These are phyloP conservation scores for Mortierella polycephala DNA, from an alignment of 371 early-diverging fungal species.

Conservation along the genomic window DNA sequence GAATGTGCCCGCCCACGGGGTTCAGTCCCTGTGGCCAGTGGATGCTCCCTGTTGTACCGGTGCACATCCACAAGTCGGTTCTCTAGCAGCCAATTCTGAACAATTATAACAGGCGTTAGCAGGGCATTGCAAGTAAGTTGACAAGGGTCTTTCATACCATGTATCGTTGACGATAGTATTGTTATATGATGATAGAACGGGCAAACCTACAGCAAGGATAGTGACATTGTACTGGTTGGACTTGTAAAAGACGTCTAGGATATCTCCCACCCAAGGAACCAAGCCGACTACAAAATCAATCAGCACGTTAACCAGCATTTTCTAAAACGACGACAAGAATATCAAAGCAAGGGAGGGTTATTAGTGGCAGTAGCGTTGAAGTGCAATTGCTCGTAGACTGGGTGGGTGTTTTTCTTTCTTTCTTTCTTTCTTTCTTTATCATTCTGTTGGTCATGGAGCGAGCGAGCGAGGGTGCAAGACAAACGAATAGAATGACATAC, in stretches of 20 bases:
- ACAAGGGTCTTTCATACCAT: not conserved
- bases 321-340: constrained; percentile 8
- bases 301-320: constrained; percentile 36
- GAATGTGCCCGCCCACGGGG: constrained; percentile 19
- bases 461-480: not conserved
- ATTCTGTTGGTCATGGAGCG: not conserved
- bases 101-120: not conserved
- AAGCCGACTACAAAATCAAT: constrained; percentile 41
- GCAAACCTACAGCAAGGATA: constrained; percentile 26
- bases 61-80: constrained; percentile 44
- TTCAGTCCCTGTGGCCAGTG: constrained; percentile 19
- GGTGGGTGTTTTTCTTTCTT: not conserved
- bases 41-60: constrained; percentile 42
- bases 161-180: not conserved
- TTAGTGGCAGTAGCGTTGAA: not conserved
- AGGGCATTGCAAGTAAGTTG: not conserved
- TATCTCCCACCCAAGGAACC: constrained; percentile 45
- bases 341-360: too few relatives aligned
- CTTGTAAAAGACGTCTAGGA: constrained; percentile 47
- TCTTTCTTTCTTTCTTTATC: not conserved
- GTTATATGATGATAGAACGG: not conserved
- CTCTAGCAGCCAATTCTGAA: constrained; percentile 37
- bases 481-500: not conserved
- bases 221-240: constrained; percentile 47
- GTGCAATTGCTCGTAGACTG: too few relatives aligned